Percentiles rank a stretch among this genome's conserved stretches.
Conservation (phyloP, 257 asterid genomes). For the Thymus mandschuricus region DNA sequence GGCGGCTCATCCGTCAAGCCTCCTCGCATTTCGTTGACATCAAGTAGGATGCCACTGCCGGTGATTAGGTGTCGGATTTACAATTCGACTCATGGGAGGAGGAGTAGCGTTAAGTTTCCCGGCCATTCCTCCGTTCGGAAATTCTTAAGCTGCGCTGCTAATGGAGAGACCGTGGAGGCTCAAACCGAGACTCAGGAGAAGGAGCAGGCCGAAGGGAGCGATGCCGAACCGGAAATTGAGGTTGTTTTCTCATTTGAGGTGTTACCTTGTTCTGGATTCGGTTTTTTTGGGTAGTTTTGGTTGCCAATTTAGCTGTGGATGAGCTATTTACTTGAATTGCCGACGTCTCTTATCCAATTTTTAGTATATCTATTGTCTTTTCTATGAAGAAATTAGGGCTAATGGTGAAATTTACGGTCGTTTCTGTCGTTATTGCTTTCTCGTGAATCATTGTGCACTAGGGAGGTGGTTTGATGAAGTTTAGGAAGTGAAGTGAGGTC, state of each 20-base stretch:
- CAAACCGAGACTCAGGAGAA: slow-evolving; percentile 51
- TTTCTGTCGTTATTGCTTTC: background rate
- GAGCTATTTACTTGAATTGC: slow-evolving; percentile 16
- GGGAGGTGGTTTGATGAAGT: slow-evolving; percentile 7
- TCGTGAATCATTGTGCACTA: slow-evolving; percentile 8
- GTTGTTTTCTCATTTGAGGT: slow-evolving; percentile 28
- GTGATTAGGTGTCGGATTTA: slow-evolving; percentile 34
- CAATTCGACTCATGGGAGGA: slow-evolving; percentile 27
- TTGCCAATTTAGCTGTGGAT: background rate
- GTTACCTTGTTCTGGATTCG: background rate
- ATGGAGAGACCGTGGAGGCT: slow-evolving; percentile 53
- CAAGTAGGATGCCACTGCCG: slow-evolving; percentile 33
- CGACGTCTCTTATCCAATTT: background rate
- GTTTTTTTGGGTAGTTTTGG: background rate
- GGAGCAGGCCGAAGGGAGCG: slow-evolving; percentile 38
- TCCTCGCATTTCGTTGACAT: slow-evolving; percentile 34
- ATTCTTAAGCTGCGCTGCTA: slow-evolving; percentile 41
- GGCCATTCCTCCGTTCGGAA: slow-evolving; percentile 39
- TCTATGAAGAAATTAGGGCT: background rate
- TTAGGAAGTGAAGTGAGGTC: slow-evolving; percentile 21
- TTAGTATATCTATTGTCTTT: background rate
- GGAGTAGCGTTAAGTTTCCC: slow-evolving; percentile 35
- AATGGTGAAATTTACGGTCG: background rate
- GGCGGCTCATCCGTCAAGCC: slow-evolving; percentile 33
- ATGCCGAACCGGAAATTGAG: slow-evolving; percentile 48